Evolutionary conservation across 192 early-diverging fungal genomes (phyloP).

Genomic region (Entomortierella lignicola): DNA sequence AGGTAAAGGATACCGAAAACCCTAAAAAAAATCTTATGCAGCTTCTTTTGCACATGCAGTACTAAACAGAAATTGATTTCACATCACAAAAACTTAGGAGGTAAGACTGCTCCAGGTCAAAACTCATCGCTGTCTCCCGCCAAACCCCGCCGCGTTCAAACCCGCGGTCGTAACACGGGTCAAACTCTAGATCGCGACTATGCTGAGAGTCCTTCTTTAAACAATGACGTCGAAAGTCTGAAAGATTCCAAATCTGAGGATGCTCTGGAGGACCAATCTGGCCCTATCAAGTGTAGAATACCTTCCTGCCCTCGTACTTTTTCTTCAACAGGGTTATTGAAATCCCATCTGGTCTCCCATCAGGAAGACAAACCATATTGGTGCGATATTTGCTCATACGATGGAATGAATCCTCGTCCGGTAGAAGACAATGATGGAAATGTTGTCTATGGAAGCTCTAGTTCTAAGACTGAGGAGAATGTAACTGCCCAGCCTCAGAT

Average conservation of each 20-base stretch:
- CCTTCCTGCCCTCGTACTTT: slow-evolving; percentile 4
- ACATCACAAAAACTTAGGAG: no score
- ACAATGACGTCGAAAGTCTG: neutral
- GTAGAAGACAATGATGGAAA: neutral
- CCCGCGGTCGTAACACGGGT: neutral
- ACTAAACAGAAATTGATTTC: neutral
- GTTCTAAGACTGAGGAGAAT: neutral
- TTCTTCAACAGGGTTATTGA: slow-evolving; percentile 14
- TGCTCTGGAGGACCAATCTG: neutral
- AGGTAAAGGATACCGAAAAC: neutral
- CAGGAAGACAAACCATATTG: slow-evolving; percentile 24
- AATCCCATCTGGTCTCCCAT: slow-evolving; percentile 43
- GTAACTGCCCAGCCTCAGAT: neutral
- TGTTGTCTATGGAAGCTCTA: neutral
- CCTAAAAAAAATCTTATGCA: neutral
- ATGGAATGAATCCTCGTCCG: slow-evolving; percentile 7
- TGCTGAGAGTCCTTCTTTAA: no score
- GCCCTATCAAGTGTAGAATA: neutral
- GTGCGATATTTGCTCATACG: slow-evolving; percentile 33
- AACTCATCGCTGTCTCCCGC: neutral
- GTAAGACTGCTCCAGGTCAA: neutral
- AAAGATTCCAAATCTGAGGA: neutral
- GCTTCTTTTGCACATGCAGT: no score
- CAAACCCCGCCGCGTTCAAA: neutral
- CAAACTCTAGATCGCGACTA: neutral